Evolutionary conservation across 176 grass and related monocot genomes (phyloP), one percentile per base, ranked within the genome.

Genomic region (Aegilops umbellulata): DNA sequence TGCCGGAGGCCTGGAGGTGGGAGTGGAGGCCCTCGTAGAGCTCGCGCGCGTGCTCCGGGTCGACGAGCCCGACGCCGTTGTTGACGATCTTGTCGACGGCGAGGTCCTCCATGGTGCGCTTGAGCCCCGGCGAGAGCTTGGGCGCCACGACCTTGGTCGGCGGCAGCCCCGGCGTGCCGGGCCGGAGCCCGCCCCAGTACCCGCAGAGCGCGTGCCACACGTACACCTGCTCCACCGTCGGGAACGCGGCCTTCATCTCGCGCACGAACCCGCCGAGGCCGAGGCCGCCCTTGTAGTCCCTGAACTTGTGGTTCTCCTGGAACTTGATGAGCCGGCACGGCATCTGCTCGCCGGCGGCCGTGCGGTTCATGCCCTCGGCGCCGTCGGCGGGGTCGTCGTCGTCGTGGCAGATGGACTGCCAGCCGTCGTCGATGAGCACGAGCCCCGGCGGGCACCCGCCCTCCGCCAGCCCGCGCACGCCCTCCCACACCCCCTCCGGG

Each of bases 351-450:
- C 93, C 96, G 13, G 92, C 96, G 14, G 91, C 79, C 30, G 92
- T 92, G 7, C 93, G 92, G 81, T 94, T 92, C 86, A 95, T 98
- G 68, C 86, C 92, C 60, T 94, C 95, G 9, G 70, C 65, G 38
- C 87, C 88, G 16, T 65, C 65, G 49, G 5, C 19, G 7, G 91
- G 91, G 67, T 93, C 87, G 46, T 98, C 93, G 0, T 89, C 89
- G 86, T 98, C 96, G 79, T 95, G 93, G 87, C 91, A 95, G 74
- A 98, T 95, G 29, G 96, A 95, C 74, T 98, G 94, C 96, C 96
- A 98, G 5, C 93, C 96, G 76, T 98, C 96, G 83, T 98, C 96
- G 85, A 98, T 95, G 66, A 95, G 88, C 20, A 98, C 91, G 0
- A 98, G 61, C 17, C 96, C 96, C 25, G 96, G 96, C 3, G 96